phyloP scores from a whole-genome alignment of 208 protist genomes.

The Wallacemonas sp. region DNA sequence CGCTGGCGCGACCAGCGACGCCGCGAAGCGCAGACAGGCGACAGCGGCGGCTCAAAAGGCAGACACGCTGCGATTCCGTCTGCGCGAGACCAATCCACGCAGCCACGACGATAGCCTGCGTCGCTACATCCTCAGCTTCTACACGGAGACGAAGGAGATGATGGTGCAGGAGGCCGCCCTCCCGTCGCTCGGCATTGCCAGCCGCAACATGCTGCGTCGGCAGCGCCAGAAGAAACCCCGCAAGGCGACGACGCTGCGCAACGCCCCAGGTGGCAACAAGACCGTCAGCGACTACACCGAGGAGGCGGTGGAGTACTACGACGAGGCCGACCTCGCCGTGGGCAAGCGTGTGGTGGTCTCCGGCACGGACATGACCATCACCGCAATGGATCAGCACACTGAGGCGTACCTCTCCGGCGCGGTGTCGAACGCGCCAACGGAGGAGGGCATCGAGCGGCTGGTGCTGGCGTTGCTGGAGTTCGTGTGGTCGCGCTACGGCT shows the following conservation, averaged over 20 bases:
- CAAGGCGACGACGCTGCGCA: constrained; percentile 35
- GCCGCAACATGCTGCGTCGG: constrained; percentile 84
- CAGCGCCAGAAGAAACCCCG: constrained; percentile 59
- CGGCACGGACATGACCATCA: constrained; percentile 68
- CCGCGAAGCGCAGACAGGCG: constrained; percentile 46
- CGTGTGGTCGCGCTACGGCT: constrained; percentile 69
- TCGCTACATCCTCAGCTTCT: constrained; percentile 80
- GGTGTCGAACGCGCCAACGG: constrained; percentile 22
- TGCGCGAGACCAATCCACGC: constrained; percentile 53
- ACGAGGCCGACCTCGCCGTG: constrained; percentile 61
- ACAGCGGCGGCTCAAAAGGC: constrained; percentile 29
- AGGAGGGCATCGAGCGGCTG: constrained; percentile 54
- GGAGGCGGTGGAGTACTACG: constrained; percentile 45
- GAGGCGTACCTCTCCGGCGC: constrained; percentile 53
- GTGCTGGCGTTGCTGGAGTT: constrained; percentile 68
- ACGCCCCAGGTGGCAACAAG: constrained; percentile 26
- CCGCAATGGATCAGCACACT: constrained; percentile 82
- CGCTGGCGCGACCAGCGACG: constrained; percentile 37
- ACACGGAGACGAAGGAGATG: constrained; percentile 90
- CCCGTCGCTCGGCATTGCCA: constrained; percentile 68
- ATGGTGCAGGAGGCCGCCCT: constrained; percentile 72
- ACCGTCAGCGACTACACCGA: constrained; percentile 12
- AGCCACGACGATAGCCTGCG: constrained; percentile 53
- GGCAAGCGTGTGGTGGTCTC: constrained; percentile 72
- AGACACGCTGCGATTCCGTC: constrained; percentile 77